These are phyloP conservation scores for Aspergillus sp. DNA, from an alignment of 2,329 filamentous ascomycete species.

Conservation along the genomic window DNA sequence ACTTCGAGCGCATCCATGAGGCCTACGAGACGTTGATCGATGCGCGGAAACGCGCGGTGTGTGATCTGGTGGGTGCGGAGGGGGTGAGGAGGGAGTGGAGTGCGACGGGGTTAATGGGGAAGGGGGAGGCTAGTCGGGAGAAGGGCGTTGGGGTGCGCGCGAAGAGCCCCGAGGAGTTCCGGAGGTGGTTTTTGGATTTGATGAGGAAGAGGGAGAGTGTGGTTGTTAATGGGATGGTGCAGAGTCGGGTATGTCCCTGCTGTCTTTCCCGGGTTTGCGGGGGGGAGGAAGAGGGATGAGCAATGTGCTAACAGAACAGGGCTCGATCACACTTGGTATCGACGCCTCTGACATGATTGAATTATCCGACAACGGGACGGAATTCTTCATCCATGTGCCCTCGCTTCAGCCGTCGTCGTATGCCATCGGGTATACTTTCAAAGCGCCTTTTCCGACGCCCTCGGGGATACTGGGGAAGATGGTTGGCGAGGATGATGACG, in stretches of 20 bases:
- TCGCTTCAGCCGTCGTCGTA: slow-evolving; percentile 17
- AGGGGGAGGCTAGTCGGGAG: slow-evolving; percentile 20
- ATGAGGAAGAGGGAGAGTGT: slow-evolving; percentile 35
- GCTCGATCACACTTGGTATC: slow-evolving; percentile 25
- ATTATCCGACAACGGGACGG: slow-evolving; percentile 20
- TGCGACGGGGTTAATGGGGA: slow-evolving; percentile 24
- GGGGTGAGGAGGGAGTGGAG: slow-evolving; percentile 35
- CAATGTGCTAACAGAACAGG: slow-evolving; percentile 15
- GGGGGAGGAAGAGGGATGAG: no score
- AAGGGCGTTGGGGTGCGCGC: slow-evolving; percentile 30
- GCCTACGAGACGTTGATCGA: slow-evolving; percentile 38
- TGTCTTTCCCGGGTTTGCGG: background rate
- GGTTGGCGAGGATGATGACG: slow-evolving; percentile 10
- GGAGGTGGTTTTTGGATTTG: slow-evolving; percentile 31
- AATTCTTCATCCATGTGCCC: slow-evolving; percentile 23
- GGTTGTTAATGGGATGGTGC: slow-evolving; percentile 29
- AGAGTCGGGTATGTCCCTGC: slow-evolving; percentile 25
- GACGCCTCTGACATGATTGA: slow-evolving; percentile 29
- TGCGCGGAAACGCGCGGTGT: slow-evolving; percentile 34
- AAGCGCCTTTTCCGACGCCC: slow-evolving; percentile 24
- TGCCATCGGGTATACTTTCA: slow-evolving; percentile 28
- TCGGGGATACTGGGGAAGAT: slow-evolving; percentile 11
- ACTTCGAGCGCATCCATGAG: slow-evolving; percentile 33
- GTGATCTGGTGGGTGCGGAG: slow-evolving; percentile 36
- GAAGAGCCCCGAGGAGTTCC: slow-evolving; percentile 33